Conservation (phyloP, 768 basidiomycete genomes). For the Neoboletus magnificus region DNA sequence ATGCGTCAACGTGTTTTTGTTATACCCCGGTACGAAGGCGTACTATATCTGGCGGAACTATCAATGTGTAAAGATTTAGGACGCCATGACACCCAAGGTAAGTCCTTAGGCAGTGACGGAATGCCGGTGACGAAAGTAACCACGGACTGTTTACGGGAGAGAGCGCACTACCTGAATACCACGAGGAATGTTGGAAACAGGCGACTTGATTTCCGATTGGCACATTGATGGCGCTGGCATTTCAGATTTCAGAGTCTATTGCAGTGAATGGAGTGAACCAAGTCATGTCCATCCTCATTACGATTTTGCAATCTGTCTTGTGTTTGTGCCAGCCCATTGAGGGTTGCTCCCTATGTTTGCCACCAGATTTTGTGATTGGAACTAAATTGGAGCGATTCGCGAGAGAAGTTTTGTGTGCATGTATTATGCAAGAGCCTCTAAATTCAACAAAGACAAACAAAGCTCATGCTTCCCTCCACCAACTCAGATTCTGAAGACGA, state of each 20-base stretch:
- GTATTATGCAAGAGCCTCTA: constrained; percentile 18
- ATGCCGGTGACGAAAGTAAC: not conserved
- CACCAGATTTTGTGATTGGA: too few relatives aligned
- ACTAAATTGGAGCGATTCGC: too few relatives aligned
- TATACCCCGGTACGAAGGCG: constrained; percentile 52
- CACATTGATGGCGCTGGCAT: not conserved
- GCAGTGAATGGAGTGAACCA: not conserved
- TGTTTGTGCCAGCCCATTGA: not conserved
- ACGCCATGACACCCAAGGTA: constrained; percentile 50
- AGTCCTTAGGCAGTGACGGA: not conserved
- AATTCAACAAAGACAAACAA: constrained; percentile 31
- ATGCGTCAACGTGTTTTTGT: constrained; percentile 50
- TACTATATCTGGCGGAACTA: constrained; percentile 61
- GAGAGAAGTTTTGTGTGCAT: constrained; percentile 11
- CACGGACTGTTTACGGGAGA: constrained; percentile 38
- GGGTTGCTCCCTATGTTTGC: too few relatives aligned
- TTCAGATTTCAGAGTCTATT: not conserved
- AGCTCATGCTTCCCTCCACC: constrained; percentile 15
- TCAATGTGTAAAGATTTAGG: constrained; percentile 53
- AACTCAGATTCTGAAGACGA: constrained; percentile 60
- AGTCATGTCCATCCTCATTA: not conserved
- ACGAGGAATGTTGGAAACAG: constrained; percentile 54
- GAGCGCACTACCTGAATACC: constrained; percentile 42
- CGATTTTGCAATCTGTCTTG: not conserved
- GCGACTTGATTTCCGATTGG: constrained; percentile 39